phyloP scores from a whole-genome alignment of 2,329 filamentous ascomycete genomes.

The Waltergamsia citrina region DNA sequence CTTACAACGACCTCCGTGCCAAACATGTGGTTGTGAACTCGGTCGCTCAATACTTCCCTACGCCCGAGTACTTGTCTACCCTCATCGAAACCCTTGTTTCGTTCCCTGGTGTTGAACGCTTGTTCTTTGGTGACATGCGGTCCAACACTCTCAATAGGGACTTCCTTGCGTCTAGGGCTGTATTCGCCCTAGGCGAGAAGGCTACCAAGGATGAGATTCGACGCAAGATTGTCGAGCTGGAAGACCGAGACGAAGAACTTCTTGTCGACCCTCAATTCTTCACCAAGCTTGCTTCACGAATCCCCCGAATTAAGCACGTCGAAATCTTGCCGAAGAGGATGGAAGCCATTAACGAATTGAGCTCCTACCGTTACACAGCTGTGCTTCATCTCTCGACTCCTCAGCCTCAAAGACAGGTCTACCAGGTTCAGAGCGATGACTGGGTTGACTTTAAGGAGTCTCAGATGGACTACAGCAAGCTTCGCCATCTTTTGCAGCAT shows the following conservation, averaged over 20 bases:
- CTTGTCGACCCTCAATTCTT: slow-evolving; percentile 16
- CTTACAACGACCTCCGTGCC: slow-evolving; percentile 2
- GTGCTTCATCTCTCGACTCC: slow-evolving; percentile 12
- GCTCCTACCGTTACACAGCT: slow-evolving; percentile 14
- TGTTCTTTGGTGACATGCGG: slow-evolving; percentile 13
- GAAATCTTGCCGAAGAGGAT: slow-evolving; percentile 15
- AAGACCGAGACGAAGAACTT: slow-evolving; percentile 10
- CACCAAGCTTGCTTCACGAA: slow-evolving; percentile 5
- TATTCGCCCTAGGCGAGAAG: slow-evolving; percentile 1
- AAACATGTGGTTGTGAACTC: slow-evolving; percentile 12
- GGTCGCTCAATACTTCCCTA: slow-evolving; percentile 5
- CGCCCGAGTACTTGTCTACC: slow-evolving; percentile 2
- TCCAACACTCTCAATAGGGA: slow-evolving; percentile 7
- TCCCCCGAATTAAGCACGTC: slow-evolving; percentile 12
- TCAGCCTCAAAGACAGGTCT: slow-evolving; percentile 3
- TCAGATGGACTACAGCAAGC: slow-evolving; percentile 5
- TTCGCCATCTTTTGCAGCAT: slow-evolving; percentile 6
- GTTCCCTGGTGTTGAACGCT: slow-evolving; percentile 1
- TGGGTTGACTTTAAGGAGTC: slow-evolving; percentile 12
- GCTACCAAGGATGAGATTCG: slow-evolving; percentile 4
- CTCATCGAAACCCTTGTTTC: slow-evolving; percentile 3
- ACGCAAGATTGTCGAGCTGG: slow-evolving; percentile 6
- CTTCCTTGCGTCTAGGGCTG: slow-evolving; percentile 7
- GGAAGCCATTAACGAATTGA: slow-evolving; percentile 14
- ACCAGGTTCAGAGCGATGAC: not conserved